Conservation (phyloP, 768 basidiomycete genomes). For the Nidula microcarpa region DNA sequence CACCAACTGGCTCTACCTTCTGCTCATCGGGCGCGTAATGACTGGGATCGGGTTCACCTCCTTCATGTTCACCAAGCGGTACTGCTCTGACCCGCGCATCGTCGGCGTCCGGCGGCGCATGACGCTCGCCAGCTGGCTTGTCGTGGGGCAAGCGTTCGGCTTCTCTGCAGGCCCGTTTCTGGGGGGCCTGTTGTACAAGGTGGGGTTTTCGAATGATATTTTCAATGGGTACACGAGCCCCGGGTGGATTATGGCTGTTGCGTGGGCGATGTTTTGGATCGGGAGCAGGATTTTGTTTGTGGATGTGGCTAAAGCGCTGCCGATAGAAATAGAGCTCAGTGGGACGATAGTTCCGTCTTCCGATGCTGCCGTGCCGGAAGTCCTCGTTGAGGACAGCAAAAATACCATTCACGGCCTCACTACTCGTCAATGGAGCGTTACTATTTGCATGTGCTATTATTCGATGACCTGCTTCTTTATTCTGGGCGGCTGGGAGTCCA, state of each 20-base stretch:
- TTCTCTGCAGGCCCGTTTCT: conserved; percentile 63
- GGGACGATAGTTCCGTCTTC: neutral
- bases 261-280: conserved; percentile 53
- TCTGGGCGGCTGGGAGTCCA: conserved; percentile 67
- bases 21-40: conserved; percentile 68
- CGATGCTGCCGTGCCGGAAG: neutral
- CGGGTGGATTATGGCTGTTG: conserved; percentile 57
- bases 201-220: conserved; percentile 50
- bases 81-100: conserved; percentile 68
- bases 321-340: neutral
- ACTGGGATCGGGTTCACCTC: conserved; percentile 57
- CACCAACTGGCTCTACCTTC: conserved; percentile 62
- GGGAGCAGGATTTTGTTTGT: conserved; percentile 29
- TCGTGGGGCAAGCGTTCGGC: conserved; percentile 59
- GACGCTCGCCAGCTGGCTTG: conserved; percentile 58
- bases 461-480: conserved; percentile 70
- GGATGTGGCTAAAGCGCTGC: conserved; percentile 19
- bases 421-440: conserved; percentile 40
- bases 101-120: conserved; percentile 65
- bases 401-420: conserved; percentile 2
- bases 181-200: conserved; percentile 58
- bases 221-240: conserved; percentile 72
- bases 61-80: conserved; percentile 68
- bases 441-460: conserved; percentile 66
- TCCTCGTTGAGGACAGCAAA: neutral